Conservation (phyloP, 2,329 filamentous ascomycete genomes). For the Aspergillus intermedius region DNA sequence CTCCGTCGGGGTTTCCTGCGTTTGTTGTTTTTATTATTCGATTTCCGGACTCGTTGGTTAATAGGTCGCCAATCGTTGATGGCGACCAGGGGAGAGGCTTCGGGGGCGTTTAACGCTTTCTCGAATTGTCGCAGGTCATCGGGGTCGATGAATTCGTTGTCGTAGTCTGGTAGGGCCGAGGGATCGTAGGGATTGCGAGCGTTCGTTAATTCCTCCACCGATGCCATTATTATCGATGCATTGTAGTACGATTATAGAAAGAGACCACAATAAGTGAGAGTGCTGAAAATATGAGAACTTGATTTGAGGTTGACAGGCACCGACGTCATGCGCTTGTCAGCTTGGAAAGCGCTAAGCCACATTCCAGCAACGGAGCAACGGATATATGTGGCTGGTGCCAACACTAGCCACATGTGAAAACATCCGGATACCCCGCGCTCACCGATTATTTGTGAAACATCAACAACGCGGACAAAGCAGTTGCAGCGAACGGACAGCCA, state of each 20-base stretch:
- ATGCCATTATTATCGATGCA: conserved; percentile 21
- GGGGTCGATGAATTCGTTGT: conserved; percentile 67
- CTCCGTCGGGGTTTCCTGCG: conserved; percentile 48
- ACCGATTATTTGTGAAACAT: too few species aligned
- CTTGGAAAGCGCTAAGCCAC: too few species aligned
- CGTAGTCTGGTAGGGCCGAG: conserved; percentile 66
- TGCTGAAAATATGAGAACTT: too few species aligned
- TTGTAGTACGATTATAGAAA: conserved; percentile 14
- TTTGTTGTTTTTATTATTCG: conserved; percentile 36
- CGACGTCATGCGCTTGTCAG: too few species aligned
- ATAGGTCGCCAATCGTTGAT: conserved; percentile 95
- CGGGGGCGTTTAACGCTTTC: conserved; percentile 73
- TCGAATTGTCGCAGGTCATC: conserved; percentile 73
- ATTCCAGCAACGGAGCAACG: too few species aligned
- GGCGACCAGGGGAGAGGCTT: conserved; percentile 71
- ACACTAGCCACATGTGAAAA: too few species aligned
- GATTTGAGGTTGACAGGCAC: too few species aligned
- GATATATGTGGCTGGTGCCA: too few species aligned
- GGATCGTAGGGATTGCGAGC: conserved; percentile 58
- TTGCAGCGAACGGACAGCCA: too few species aligned
- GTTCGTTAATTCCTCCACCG: conserved; percentile 17
- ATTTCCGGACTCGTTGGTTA: conserved; percentile 59
- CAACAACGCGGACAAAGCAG: too few species aligned
- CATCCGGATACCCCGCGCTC: too few species aligned
- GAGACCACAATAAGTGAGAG: too few species aligned